phyloP scores from a whole-genome alignment of 2,329 filamentous ascomycete genomes.

The Fusarium succisae region DNA sequence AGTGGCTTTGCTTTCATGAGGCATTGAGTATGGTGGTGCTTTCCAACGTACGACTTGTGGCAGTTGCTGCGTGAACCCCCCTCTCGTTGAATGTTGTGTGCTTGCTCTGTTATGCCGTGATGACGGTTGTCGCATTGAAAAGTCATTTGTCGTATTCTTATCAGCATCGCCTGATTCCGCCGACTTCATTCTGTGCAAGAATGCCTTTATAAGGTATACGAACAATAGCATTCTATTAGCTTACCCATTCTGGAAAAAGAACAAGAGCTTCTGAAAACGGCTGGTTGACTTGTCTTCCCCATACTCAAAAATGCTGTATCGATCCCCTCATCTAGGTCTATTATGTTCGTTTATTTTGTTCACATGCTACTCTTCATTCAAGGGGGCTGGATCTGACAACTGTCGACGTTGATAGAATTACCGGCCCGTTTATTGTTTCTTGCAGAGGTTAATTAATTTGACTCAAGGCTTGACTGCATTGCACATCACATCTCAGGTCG shows the following conservation, averaged over 20 bases:
- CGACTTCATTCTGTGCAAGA: not conserved
- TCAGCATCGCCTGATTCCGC: not conserved
- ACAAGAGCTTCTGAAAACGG: not conserved
- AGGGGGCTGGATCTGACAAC: not conserved
- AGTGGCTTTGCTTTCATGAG: not conserved
- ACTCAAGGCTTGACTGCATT: not conserved
- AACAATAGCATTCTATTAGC: not conserved
- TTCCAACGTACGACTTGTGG: not conserved
- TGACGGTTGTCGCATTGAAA: not conserved
- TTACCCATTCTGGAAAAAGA: not conserved
- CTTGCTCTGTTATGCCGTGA: not conserved
- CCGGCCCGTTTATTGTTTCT: not conserved
- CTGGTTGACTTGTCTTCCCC: not conserved
- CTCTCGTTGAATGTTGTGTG: not conserved
- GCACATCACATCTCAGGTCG: not conserved
- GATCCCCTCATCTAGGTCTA: not conserved
- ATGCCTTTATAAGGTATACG: not conserved
- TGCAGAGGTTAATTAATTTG: not conserved
- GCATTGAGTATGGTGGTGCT: not conserved
- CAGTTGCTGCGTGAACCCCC: not conserved
- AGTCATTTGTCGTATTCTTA: not conserved
- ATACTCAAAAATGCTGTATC: not conserved
- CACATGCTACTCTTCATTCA: not conserved
- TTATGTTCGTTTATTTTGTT: not conserved
- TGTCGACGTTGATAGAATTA: conserved; percentile 2